Base-by-base conservation (phyloP, 2,329 filamentous ascomycete species). In the Phialemonium atrogriseum region DNA sequence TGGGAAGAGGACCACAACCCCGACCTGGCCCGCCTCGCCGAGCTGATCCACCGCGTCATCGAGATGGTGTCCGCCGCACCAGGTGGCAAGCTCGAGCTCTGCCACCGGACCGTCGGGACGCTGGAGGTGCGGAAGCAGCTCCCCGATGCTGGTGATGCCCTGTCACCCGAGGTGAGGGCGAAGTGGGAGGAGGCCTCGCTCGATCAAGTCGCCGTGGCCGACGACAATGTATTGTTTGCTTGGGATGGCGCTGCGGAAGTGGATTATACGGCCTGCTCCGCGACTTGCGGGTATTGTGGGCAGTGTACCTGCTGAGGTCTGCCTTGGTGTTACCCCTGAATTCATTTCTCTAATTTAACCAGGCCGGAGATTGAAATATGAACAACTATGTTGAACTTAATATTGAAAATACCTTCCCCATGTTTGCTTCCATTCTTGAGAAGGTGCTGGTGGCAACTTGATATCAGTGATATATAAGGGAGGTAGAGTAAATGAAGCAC, bases 1-100 rank as follows among this genome's bases (percentile, higher is more conserved):
- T 66, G 62, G 62, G 60, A 66, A 34, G 37, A 34, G 5, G 33
- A 47, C 4, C 52, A 57, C 21, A 42, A 49, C 11, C 13, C 33
- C 1, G 43, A 43, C 0, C 46, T 66, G 5, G 42, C 48, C 3
- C 45, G 40, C 6, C 39, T 65, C 2, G 52, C 47, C 1, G 46
- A 41, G 2, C 35, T 58, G 10, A 27, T 57, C 17, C 40, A 43
- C 18, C 28, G 23, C 15, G 38, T 56, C 20, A 24, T 44, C 7
- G 32, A 27, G 3, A 24, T 45, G 7, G 43, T 45, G 10, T 34
- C 29, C 10, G 37, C 27, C 10, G 28, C 28, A 5, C 27, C 23
- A 2, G 39, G 34, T 9, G 24, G 30, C 1, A 49, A 43, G 33
- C 15, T 54, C 7, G 50, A 54, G 42, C 26, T 52, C 12, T 41